Evolutionary conservation across 129 eudicot genomes (phyloP).

Genomic region (Flaveria trinervia): DNA sequence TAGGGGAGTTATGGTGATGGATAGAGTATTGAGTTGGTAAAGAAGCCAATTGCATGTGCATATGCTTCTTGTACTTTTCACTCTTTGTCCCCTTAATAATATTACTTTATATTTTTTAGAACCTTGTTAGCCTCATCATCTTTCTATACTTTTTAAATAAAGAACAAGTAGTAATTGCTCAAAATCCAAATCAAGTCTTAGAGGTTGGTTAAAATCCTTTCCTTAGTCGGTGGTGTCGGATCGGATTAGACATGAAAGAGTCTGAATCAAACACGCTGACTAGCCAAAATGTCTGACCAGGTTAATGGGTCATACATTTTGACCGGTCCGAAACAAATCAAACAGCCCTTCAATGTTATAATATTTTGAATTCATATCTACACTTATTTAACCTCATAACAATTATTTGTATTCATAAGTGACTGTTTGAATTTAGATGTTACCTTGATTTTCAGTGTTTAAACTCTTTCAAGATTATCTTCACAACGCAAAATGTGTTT

Average conservation of each 20-base stretch:
- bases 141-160: slow-evolving; percentile 10
- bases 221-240: too few species aligned
- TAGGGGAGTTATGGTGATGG: slow-evolving; percentile 37
- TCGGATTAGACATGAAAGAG: too few species aligned
- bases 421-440: too few species aligned
- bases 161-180: not conserved
- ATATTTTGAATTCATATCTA: not conserved
- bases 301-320: too few species aligned
- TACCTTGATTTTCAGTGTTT: too few species aligned
- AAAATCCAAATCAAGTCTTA: slow-evolving; percentile 4
- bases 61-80: slow-evolving; percentile 39
- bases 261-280: too few species aligned
- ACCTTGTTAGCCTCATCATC: slow-evolving; percentile 28
- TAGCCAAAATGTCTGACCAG: too few species aligned
- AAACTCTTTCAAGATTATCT: too few species aligned
- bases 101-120: not conserved
- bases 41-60: slow-evolving; percentile 45
- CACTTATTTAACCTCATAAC: not conserved
- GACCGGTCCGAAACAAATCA: too few species aligned
- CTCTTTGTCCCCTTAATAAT: slow-evolving; percentile 24
- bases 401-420: too few species aligned
- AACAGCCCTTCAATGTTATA: not conserved
- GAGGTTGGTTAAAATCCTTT: too few species aligned
- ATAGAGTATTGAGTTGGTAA: slow-evolving; percentile 42
- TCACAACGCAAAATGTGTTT: too few species aligned